These are phyloP conservation scores for Tilletiopsis washingtonensis DNA, from an alignment of 1,284 basidiomycete species.

Conservation along the genomic window DNA sequence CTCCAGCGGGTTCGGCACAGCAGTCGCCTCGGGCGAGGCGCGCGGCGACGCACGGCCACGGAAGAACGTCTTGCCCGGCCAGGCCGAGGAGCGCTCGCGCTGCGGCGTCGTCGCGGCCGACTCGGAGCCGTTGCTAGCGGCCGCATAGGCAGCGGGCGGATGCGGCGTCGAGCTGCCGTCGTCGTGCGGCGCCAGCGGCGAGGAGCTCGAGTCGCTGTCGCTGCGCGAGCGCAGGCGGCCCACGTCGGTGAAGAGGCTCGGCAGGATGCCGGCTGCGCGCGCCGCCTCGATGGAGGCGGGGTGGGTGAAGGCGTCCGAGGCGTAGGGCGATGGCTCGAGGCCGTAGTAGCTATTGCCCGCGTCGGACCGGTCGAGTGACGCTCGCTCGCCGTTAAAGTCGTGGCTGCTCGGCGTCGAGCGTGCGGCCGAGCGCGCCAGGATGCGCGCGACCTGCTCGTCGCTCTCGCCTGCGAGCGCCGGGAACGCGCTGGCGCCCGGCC, in stretches of 20 bases:
- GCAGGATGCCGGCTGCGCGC: not conserved
- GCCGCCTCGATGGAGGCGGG: not conserved
- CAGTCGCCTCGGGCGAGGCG: no score
- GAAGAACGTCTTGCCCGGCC: no score
- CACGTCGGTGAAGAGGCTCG: not conserved
- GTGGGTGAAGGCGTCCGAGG: not conserved
- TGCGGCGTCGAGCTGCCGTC: no score
- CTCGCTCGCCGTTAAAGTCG: no score
- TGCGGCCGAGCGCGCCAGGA: constrained; percentile 28
- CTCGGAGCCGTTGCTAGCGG: no score
- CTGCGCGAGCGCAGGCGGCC: not conserved
- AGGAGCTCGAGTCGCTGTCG: not conserved
- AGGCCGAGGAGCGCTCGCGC: no score
- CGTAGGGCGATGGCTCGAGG: not conserved
- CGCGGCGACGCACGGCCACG: no score
- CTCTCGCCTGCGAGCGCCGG: constrained; percentile 9
- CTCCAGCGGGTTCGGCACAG: no score
- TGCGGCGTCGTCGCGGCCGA: no score
- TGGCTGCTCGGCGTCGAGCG: no score
- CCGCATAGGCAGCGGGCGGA: no score
- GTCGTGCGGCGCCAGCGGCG: no score
- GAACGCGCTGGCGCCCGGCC: not conserved
- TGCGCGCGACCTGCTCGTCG: constrained; percentile 34
- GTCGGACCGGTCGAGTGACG: not conserved
- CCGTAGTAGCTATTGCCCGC: not conserved